Base-by-base conservation (phyloP, 139 green algal genomes). In the Trebouxia sp. region DNA sequence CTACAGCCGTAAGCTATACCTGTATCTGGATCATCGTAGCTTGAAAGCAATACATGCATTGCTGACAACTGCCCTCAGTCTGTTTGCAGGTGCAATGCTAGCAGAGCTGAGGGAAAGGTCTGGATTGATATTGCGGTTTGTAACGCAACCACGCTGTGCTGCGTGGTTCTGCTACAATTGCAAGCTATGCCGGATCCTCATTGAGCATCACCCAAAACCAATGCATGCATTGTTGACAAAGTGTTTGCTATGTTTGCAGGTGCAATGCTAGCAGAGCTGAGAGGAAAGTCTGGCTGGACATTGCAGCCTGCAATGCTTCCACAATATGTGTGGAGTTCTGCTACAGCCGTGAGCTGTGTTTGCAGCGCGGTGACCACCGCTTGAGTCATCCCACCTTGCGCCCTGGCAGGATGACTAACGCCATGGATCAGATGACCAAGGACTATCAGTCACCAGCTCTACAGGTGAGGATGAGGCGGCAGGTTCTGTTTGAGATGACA, bases 341-440 rank as follows among this genome's bases (percentile, higher is more conserved):
- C 67, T 77, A 77, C 42, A 77, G 67, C 41, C 67, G 67, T 26
- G 41, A 77, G 67, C 67, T 77, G 4, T 77, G 67, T 28, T 22
- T 56, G 6, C 67, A 77, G 67, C 67, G 67, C 6, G 67, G 67
- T 56, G 67, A 77, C 22, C 67, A 56, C 26, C 67, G 67, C 22
- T 24, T 77, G 39, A 37, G 38, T 22, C 67, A 77, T 26, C 67
- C 67, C 67, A 77, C 67, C 22, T 22, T 77, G 67, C 67, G 67
- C 7, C 67, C 67, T 39, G 67, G 67, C 67, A 77, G 39, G 41
- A 77, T 77, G 67, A 56, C 67, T 37, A 77, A 77, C 38, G 67
- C 67, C 67, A 77, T 77, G 67, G 67, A 77, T 22, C 67, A 77
- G 41, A 77, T 77, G 67, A 22, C 67, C 37, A 77, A 77, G 41